Percentiles rank a stretch among this genome's conserved stretches.
Evolutionary conservation across 108 stramenopile species (phyloP).

Genomic region (Cyclostephanos tholiformis): DNA sequence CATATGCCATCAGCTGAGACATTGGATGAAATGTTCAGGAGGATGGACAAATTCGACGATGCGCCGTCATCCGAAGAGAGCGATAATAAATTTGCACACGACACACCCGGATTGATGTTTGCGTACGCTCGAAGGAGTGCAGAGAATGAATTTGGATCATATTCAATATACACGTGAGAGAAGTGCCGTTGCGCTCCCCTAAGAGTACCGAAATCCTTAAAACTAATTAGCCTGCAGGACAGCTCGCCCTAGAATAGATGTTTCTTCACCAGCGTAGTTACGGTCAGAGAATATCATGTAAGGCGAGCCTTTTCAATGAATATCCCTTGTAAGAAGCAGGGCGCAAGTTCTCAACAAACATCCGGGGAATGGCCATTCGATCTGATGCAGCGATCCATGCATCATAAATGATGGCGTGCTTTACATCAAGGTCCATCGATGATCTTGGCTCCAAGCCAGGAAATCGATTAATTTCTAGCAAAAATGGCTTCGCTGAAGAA

Average conservation of each 20-base stretch:
- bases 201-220: too few relatives aligned
- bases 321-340: slow-evolving; percentile 16
- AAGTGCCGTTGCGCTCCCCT: too few relatives aligned
- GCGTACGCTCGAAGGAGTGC: slow-evolving; percentile 46
- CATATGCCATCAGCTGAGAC: slow-evolving; percentile 37
- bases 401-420: slow-evolving; percentile 35
- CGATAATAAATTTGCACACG: slow-evolving; percentile 3
- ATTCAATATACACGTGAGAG: slow-evolving; percentile 39
- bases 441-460: slow-evolving; percentile 53
- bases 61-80: slow-evolving; percentile 21
- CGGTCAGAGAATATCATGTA: background rate
- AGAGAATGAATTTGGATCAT: slow-evolving; percentile 34
- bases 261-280: too few relatives aligned
- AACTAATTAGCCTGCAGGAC: too few relatives aligned
- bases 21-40: slow-evolving; percentile 32
- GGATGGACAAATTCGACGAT: slow-evolving; percentile 53
- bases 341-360: slow-evolving; percentile 6
- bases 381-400: slow-evolving; percentile 32
- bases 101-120: slow-evolving; percentile 48
- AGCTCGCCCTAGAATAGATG: too few relatives aligned
- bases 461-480: slow-evolving; percentile 82
- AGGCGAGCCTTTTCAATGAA: slow-evolving; percentile 13
- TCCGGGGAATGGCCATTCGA: slow-evolving; percentile 13
- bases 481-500: slow-evolving; percentile 50
- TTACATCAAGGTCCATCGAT: slow-evolving; percentile 26